Conservation (phyloP, 345 rosid genomes). For the Fremontodendron californicum region DNA sequence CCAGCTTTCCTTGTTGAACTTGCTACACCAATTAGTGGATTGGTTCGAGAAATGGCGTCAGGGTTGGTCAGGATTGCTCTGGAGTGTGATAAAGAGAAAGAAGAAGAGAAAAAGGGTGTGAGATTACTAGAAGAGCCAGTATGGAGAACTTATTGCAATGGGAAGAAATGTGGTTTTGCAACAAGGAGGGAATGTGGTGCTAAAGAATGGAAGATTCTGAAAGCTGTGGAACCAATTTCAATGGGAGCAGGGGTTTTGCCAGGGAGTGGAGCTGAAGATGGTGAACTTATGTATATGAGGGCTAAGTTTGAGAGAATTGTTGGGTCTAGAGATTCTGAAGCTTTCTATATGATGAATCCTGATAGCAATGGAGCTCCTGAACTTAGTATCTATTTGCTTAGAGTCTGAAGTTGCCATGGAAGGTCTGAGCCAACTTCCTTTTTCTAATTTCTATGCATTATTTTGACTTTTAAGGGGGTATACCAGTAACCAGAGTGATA, state of each 20-base stretch:
- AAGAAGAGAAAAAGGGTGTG: conserved; percentile 36
- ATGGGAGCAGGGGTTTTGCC: conserved; percentile 99
- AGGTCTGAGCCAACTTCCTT: background rate
- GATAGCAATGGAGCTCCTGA: conserved; percentile 96
- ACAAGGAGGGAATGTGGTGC: conserved; percentile 69
- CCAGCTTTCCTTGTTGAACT: conserved; percentile 85
- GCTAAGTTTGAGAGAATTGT: conserved; percentile 91
- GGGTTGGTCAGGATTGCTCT: conserved; percentile 89
- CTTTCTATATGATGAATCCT: conserved; percentile 99
- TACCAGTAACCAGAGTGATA: too few relatives aligned
- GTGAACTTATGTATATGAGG: conserved; percentile 35
- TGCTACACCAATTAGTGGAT: conserved; percentile 82
- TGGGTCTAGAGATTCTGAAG: conserved; percentile 96
- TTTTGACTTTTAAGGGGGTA: conserved; percentile 9
- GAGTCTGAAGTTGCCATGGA: conserved; percentile 42
- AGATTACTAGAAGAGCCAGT: conserved; percentile 75
- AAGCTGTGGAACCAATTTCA: conserved; percentile 87
- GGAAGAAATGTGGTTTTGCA: conserved; percentile 80
- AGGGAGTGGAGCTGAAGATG: conserved; percentile 45
- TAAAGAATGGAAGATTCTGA: conserved; percentile 69
- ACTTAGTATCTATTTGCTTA: conserved; percentile 86
- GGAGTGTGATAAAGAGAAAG: conserved; percentile 71
- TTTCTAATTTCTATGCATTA: background rate
- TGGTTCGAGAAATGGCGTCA: conserved; percentile 95
- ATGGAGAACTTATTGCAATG: conserved; percentile 95